Evolutionary conservation across 73 alveolate species (phyloP).

Genomic region (Blepharisma japonicum): DNA sequence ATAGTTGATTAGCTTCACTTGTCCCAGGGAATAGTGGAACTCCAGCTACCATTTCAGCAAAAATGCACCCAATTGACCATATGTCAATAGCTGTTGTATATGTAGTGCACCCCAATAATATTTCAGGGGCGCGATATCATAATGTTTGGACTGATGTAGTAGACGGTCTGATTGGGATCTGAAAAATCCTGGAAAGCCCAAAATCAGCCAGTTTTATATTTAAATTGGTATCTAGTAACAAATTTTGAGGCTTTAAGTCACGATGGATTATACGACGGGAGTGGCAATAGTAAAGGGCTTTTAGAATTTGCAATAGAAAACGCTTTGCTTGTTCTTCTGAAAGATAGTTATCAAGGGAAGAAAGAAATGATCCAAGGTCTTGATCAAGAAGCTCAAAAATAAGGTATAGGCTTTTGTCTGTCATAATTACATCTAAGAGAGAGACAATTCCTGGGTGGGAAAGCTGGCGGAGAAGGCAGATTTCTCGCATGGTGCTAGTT

Average conservation of each 20-base stretch:
- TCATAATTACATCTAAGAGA: constrained; percentile 46
- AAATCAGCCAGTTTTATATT: constrained; percentile 72
- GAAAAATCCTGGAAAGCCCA: constrained; percentile 79
- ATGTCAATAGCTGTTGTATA: constrained; percentile 76
- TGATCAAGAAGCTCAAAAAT: constrained; percentile 68
- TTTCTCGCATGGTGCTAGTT: constrained; percentile 71
- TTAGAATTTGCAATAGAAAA: constrained; percentile 50
- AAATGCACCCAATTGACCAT: constrained; percentile 84
- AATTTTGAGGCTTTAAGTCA: constrained; percentile 78
- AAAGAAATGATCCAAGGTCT: constrained; percentile 53
- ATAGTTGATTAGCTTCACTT: constrained; percentile 65
- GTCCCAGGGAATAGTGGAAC: constrained; percentile 76
- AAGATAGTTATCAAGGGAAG: neutral
- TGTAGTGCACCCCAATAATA: constrained; percentile 56
- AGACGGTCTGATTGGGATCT: constrained; percentile 67
- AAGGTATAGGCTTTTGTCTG: constrained; percentile 38
- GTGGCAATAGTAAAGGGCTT: constrained; percentile 59
- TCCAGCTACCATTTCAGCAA: constrained; percentile 77
- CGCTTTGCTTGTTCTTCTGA: constrained; percentile 47
- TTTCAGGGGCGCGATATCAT: constrained; percentile 88
- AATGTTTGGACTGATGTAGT: constrained; percentile 76
- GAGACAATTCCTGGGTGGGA: constrained; percentile 61
- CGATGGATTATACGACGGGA: constrained; percentile 66
- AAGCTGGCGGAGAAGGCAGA: constrained; percentile 55
- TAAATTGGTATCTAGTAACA: constrained; percentile 53